A percentile compares a stretch with the other conserved stretches of the same genome.
phyloP scores from a whole-genome alignment of 1,284 basidiomycete genomes.

The Tilletia setariae region DNA sequence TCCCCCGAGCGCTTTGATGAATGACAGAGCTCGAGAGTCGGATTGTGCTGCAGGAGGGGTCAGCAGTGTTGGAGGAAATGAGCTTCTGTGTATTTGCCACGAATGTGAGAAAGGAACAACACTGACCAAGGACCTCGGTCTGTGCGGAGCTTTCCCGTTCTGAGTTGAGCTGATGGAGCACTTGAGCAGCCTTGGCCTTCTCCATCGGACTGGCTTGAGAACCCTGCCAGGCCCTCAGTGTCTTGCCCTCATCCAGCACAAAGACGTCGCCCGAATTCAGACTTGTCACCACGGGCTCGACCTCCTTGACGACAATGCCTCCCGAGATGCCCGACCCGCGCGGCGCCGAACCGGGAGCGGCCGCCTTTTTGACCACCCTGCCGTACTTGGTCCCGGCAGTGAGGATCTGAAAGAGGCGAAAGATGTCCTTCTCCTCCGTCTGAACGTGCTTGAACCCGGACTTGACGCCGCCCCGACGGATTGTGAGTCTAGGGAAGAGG shows the following conservation, averaged over 20 bases:
- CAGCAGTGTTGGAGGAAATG: background rate
- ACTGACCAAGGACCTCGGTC: slow-evolving; percentile 13
- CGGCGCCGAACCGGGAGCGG: background rate
- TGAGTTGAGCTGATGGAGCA: slow-evolving; percentile 12
- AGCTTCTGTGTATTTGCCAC: too few relatives aligned
- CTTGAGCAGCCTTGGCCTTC: slow-evolving; percentile 23
- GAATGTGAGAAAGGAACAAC: background rate
- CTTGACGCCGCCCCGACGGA: slow-evolving; percentile 62
- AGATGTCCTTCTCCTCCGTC: slow-evolving; percentile 14
- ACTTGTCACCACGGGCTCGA: slow-evolving; percentile 1
- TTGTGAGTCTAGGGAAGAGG: slow-evolving; percentile 61
- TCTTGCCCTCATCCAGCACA: slow-evolving; percentile 16
- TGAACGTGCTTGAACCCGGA: slow-evolving; percentile 63
- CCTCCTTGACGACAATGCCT: slow-evolving; percentile 17
- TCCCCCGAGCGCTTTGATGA: slow-evolving; percentile 15
- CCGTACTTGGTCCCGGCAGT: slow-evolving; percentile 6
- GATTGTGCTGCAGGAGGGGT: background rate
- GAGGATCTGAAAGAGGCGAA: slow-evolving; percentile 17
- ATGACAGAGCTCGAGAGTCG: slow-evolving; percentile 16
- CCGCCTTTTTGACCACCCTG: background rate
- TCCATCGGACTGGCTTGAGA: slow-evolving; percentile 19
- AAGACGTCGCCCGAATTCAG: slow-evolving; percentile 15
- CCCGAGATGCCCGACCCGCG: slow-evolving; percentile 9
- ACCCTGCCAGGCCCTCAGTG: slow-evolving; percentile 18
- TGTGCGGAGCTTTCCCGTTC: slow-evolving; percentile 8